Evolutionary conservation across 2,329 filamentous ascomycete species (phyloP).

Genomic region (Daldinia sp.): DNA sequence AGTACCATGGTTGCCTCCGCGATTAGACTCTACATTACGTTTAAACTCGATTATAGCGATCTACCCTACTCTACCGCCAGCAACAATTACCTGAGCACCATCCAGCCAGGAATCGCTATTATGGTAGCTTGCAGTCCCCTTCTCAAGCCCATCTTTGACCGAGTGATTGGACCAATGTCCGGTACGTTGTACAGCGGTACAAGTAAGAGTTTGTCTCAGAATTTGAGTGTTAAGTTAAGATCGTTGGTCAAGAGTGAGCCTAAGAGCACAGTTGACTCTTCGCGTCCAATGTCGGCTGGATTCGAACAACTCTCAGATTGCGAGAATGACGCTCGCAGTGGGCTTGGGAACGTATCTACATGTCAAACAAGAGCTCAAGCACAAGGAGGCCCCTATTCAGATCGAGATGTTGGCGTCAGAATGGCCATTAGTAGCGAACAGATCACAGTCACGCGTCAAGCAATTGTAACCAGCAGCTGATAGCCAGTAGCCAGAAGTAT

Average conservation of each 20-base stretch:
- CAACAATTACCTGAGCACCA: neutral
- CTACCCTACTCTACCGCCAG: neutral
- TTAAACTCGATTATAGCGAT: neutral
- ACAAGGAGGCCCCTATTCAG: neutral
- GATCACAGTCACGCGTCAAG: neutral
- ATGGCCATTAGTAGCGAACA: neutral
- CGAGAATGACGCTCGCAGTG: neutral
- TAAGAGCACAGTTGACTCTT: neutral
- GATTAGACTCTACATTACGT: neutral
- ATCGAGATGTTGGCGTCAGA: neutral
- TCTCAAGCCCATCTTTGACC: neutral
- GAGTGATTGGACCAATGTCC: neutral
- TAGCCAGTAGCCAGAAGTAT: neutral
- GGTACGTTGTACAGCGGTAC: neutral
- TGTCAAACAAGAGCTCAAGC: neutral
- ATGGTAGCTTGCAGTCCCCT: neutral
- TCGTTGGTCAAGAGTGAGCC: neutral
- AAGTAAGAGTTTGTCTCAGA: neutral
- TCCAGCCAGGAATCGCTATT: neutral
- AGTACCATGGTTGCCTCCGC: neutral
- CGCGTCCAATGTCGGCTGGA: neutral
- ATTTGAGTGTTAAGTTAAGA: neutral
- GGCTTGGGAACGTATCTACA: neutral
- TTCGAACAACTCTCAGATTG: neutral
- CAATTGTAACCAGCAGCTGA: neutral